A percentile compares a stretch with the other conserved stretches of the same genome.
Evolutionary conservation across 1,284 basidiomycete species (phyloP).

Genomic region (Taiwanofungus camphoratus): DNA sequence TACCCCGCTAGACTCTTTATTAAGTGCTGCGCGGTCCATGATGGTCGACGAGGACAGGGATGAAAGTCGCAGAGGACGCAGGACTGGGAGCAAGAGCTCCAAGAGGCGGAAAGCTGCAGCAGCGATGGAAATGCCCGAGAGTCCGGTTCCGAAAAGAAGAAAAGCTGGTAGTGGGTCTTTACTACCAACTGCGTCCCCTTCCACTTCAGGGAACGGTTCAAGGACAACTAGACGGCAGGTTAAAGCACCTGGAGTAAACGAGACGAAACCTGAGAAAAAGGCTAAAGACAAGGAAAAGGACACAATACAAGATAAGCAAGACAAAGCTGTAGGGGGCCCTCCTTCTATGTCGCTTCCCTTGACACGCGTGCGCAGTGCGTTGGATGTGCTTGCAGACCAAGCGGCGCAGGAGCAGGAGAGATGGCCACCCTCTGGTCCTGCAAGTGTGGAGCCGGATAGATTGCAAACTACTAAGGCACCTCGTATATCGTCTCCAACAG

Average conservation of each 20-base stretch:
- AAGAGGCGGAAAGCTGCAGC: slow-evolving; percentile 15
- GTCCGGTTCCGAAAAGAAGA: slow-evolving; percentile 23
- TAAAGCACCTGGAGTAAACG: background rate
- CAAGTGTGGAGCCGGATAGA: slow-evolving; percentile 6
- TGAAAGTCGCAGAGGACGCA: too few relatives aligned
- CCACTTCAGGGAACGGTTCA: background rate
- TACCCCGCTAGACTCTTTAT: slow-evolving; percentile 45
- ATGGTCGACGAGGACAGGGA: slow-evolving; percentile 43
- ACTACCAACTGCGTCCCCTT: slow-evolving; percentile 3
- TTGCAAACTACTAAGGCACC: too few relatives aligned
- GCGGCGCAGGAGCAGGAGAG: slow-evolving; percentile 39
- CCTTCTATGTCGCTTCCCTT: background rate
- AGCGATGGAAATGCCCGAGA: slow-evolving; percentile 11
- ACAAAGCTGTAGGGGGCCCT: background rate
- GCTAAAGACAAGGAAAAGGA: background rate
- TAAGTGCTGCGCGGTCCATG: slow-evolving; percentile 50
- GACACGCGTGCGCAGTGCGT: slow-evolving; percentile 31
- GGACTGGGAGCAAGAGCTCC: slow-evolving; percentile 1
- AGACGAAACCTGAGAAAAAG: background rate
- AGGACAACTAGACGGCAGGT: slow-evolving; percentile 2
- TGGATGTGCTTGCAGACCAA: slow-evolving; percentile 70
- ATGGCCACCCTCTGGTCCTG: slow-evolving; percentile 13
- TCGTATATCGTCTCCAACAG: too few relatives aligned
- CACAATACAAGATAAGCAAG: background rate
- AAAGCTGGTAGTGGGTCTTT: slow-evolving; percentile 8